A percentile compares a stretch with the other conserved stretches of the same genome.
Conservation (phyloP, 2,329 filamentous ascomycete species). For the Hymenoscyphus linearis region DNA sequence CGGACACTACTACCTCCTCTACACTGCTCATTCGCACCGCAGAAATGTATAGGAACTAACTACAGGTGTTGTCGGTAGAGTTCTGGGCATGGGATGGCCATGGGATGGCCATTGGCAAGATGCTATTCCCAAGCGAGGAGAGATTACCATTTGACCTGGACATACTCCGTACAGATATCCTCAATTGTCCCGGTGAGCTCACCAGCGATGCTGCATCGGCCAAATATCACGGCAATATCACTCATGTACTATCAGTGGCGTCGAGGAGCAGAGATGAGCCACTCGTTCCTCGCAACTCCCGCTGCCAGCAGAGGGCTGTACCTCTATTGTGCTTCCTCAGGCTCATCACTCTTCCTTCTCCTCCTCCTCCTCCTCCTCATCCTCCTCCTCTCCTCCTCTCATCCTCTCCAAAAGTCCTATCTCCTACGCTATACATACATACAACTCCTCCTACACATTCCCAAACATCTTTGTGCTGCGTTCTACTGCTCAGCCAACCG, state of each 20-base stretch:
- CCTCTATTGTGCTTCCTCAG: not conserved
- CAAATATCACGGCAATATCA: not conserved
- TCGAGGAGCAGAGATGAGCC: not conserved
- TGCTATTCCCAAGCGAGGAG: not conserved
- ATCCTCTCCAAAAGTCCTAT: not conserved
- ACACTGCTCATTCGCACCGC: no score
- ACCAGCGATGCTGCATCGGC: not conserved
- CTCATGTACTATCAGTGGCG: not conserved
- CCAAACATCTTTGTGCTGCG: not conserved
- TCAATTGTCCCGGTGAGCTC: not conserved
- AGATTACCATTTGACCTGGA: not conserved
- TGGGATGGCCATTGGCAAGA: not conserved
- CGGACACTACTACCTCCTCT: no score
- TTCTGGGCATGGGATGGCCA: no score
- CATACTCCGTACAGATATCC: not conserved
- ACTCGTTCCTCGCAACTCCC: not conserved
- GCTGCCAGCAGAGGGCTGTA: not conserved
- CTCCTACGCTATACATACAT: not conserved
- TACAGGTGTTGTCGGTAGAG: no score
- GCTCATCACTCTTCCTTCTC: not conserved
- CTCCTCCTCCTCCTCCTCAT: not conserved
- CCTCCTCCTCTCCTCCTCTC: no score
- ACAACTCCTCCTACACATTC: not conserved
- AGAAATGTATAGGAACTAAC: no score
- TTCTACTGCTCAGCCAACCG: not conserved